Conservation (phyloP, 139 green algal genomes). For the Coelastrella sp. region DNA sequence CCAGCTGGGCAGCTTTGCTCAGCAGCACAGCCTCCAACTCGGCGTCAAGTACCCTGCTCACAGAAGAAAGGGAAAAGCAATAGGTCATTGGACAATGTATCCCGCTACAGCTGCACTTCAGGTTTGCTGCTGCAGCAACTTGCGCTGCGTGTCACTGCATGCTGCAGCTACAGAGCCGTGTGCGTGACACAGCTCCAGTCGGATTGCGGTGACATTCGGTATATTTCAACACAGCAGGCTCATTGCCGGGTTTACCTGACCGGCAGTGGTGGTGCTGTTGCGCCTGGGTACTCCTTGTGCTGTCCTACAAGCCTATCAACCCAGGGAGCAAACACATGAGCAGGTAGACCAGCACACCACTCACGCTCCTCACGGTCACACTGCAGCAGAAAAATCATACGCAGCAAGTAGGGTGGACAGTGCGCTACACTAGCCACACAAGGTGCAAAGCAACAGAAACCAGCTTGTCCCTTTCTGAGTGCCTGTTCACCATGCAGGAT, state of each 20-base stretch:
- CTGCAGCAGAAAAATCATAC: conserved; percentile 23
- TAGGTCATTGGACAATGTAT: neutral
- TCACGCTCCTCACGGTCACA: conserved; percentile 78
- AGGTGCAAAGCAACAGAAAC: neutral
- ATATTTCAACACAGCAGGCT: too few relatives aligned
- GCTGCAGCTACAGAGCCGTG: too few relatives aligned
- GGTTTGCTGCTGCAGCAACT: too few relatives aligned
- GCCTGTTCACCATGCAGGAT: neutral
- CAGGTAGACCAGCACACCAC: conserved; percentile 77
- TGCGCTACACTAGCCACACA: neutral
- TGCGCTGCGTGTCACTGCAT: too few relatives aligned
- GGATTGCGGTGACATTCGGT: too few relatives aligned
- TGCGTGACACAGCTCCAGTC: too few relatives aligned
- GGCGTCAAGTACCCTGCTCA: conserved; percentile 69
- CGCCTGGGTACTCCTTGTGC: conserved; percentile 3
- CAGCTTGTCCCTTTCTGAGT: too few relatives aligned
- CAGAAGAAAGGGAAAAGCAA: neutral
- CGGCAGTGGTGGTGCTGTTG: conserved; percentile 46
- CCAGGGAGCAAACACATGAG: conserved; percentile 73
- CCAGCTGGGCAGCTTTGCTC: conserved; percentile 83
- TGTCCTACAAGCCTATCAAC: conserved; percentile 59
- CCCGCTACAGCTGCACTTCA: too few relatives aligned
- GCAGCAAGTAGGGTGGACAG: neutral
- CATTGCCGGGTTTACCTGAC: conserved; percentile 47
- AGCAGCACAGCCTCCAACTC: conserved; percentile 87